These are phyloP conservation scores for Hemisphaericaspora nanyangensis DNA, from an alignment of 805 yeast species.

Conservation along the genomic window DNA sequence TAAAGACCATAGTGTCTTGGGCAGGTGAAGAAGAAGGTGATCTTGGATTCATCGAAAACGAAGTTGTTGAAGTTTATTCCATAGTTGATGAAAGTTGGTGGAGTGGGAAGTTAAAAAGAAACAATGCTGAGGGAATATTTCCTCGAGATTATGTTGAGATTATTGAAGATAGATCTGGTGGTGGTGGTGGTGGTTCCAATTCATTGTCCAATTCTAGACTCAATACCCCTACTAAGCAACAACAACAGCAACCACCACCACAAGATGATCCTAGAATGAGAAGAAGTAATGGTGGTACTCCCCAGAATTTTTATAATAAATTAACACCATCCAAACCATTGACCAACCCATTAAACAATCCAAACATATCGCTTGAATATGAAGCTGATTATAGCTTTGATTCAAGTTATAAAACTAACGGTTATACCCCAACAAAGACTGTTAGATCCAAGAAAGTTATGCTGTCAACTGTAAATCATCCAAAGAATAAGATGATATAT, in stretches of 20 bases:
- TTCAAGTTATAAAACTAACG: conserved; percentile 16
- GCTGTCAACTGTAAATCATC: conserved; percentile 15
- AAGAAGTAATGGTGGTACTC: conserved; percentile 9
- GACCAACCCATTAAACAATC: conserved; percentile 5
- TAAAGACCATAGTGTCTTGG: conserved; percentile 86
- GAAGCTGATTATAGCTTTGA: conserved; percentile 21
- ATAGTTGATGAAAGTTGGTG: conserved; percentile 90
- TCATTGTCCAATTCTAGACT: conserved; percentile 13
- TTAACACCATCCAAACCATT: conserved; percentile 11
- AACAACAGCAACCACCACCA: too few species aligned
- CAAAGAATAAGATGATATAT: conserved; percentile 13
- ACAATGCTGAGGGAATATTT: conserved; percentile 78
- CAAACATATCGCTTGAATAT: conserved; percentile 14
- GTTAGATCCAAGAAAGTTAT: conserved; percentile 14
- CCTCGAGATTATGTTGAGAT: conserved; percentile 82
- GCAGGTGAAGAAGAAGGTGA: conserved; percentile 88
- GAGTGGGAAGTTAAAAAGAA: conserved; percentile 78
- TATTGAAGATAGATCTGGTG: conserved; percentile 28
- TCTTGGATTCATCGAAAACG: conserved; percentile 92
- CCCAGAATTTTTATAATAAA: conserved; percentile 9
- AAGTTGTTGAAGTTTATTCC: conserved; percentile 76
- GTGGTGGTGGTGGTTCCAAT: conserved; percentile 14
- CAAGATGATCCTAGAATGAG: conserved; percentile 2
- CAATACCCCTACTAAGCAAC: conserved; percentile 10
- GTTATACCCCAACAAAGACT: conserved; percentile 7